phyloP scores from a whole-genome alignment of 495 filamentous ascomycete genomes.

The Tuber aestivum region DNA sequence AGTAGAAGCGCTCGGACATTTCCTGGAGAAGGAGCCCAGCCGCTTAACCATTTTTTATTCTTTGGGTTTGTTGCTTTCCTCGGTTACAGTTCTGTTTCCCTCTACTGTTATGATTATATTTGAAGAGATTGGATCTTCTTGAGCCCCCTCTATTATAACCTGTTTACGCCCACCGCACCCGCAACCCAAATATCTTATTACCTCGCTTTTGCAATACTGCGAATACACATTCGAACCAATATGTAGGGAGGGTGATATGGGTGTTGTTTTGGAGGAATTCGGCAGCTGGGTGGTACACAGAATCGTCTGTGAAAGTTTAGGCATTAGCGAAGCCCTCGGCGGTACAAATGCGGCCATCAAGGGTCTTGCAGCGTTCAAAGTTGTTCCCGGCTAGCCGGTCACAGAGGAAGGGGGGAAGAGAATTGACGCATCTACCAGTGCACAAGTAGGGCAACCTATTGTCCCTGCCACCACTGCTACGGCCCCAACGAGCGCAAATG shows the following conservation, averaged over 20 bases:
- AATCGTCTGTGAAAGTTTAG: slow-evolving; percentile 79
- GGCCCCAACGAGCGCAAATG: slow-evolving; percentile 18
- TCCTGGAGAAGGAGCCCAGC: too few species aligned
- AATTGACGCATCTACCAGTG: slow-evolving; percentile 41
- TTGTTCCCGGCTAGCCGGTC: slow-evolving; percentile 42
- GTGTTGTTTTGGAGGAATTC: slow-evolving; percentile 41
- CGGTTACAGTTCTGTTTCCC: too few species aligned
- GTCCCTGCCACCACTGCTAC: slow-evolving; percentile 7
- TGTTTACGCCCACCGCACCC: too few species aligned
- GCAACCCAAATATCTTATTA: too few species aligned
- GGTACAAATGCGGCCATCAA: slow-evolving; percentile 79
- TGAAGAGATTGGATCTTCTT: too few species aligned
- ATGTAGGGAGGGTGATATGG: slow-evolving; percentile 3
- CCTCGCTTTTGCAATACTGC: too few species aligned
- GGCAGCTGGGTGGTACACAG: slow-evolving; percentile 96
- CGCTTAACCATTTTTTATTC: too few species aligned
- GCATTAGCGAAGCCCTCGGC: slow-evolving; percentile 51
- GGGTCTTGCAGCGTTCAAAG: slow-evolving; percentile 61
- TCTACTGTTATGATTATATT: too few species aligned
- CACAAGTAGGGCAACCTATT: slow-evolving; percentile 1
- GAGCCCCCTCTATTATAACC: too few species aligned
- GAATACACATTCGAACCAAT: too few species aligned
- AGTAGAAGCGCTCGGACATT: too few species aligned
- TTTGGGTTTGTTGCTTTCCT: too few species aligned
- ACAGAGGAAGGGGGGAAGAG: background rate